Evolutionary conservation across 208 protist species (phyloP).

Genomic region (Trichomonas vaginalis): DNA sequence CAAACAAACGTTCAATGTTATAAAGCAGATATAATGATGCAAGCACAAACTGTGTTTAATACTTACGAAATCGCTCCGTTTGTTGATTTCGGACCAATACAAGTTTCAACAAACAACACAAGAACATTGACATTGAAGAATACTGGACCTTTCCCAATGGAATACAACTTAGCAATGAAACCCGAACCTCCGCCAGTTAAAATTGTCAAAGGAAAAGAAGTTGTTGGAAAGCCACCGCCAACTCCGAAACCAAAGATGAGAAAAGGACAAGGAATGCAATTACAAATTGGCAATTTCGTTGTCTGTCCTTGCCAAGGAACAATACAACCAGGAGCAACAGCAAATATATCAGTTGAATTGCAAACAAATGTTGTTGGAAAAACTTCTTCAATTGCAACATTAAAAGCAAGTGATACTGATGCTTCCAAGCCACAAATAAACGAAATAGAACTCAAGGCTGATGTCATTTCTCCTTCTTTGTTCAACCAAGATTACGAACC

Average conservation of each 20-base stretch:
- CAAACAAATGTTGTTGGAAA: background rate
- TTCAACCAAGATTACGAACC: background rate
- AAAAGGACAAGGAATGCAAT: background rate
- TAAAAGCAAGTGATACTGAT: background rate
- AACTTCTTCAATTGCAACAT: background rate
- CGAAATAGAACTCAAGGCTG: background rate
- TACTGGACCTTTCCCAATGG: background rate
- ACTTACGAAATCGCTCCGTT: background rate
- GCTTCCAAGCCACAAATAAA: background rate
- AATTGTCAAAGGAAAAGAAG: background rate
- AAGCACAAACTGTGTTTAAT: background rate
- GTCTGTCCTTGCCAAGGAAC: background rate
- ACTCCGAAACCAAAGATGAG: background rate
- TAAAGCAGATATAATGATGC: background rate
- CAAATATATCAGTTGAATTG: background rate
- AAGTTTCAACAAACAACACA: background rate
- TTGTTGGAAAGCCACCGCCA: background rate
- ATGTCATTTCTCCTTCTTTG: background rate
- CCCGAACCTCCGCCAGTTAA: background rate
- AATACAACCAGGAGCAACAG: background rate
- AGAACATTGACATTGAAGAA: background rate
- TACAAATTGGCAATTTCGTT: background rate
- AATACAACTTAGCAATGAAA: background rate
- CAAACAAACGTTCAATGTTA: background rate
- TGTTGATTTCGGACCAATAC: background rate